These are phyloP conservation scores for Onygena corvina DNA, from an alignment of 2,329 filamentous ascomycete genomes.

Conservation along the genomic window DNA sequence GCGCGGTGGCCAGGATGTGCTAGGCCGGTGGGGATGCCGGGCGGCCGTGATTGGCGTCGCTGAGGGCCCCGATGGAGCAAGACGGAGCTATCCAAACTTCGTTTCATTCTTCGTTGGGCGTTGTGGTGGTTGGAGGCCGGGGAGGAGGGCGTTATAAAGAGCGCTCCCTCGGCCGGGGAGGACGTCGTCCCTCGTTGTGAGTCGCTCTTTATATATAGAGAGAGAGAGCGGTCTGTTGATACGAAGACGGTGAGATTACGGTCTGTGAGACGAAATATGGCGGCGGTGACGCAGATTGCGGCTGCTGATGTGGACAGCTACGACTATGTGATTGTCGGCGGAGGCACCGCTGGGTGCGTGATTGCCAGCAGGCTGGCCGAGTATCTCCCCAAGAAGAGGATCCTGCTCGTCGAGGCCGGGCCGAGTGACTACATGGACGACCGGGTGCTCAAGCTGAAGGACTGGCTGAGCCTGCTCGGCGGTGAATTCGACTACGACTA, in stretches of 20 bases:
- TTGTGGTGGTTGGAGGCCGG: too few relatives aligned
- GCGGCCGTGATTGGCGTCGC: slow-evolving; percentile 2
- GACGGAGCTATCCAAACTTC: background rate
- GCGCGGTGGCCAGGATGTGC: slow-evolving; percentile 3
- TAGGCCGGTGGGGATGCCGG: background rate
- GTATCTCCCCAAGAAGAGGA: slow-evolving; percentile 69
- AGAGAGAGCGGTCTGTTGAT: too few relatives aligned
- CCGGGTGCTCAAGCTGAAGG: slow-evolving; percentile 70
- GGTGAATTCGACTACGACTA: slow-evolving; percentile 89
- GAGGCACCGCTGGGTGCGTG: slow-evolving; percentile 76
- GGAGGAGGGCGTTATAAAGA: background rate
- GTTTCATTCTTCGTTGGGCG: background rate
- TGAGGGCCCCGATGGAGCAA: background rate
- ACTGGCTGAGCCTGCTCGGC: slow-evolving; percentile 75
- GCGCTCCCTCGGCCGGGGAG: too few relatives aligned
- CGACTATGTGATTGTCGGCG: slow-evolving; percentile 77
- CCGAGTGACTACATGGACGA: slow-evolving; percentile 84
- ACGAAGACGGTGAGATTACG: too few relatives aligned
- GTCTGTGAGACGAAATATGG: too few relatives aligned
- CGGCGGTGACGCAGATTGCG: slow-evolving; percentile 56
- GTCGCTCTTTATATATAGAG: too few relatives aligned
- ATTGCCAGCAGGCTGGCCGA: slow-evolving; percentile 67
- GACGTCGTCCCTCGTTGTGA: background rate
- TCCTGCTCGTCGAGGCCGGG: slow-evolving; percentile 76
- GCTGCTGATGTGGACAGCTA: slow-evolving; percentile 53